Base-by-base conservation (phyloP, 1,139 yeast species). In the Candida sp. region DNA sequence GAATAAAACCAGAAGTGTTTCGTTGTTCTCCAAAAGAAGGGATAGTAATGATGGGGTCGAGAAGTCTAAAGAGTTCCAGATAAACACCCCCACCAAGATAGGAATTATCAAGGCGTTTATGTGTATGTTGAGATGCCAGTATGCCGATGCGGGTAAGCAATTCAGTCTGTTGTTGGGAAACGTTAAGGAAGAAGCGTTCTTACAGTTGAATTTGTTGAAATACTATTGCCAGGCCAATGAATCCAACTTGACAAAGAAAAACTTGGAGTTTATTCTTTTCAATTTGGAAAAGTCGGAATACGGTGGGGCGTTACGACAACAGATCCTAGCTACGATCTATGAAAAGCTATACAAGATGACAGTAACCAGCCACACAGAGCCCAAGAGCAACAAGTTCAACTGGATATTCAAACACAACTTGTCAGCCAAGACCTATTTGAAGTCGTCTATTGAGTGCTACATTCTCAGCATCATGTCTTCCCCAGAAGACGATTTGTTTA, bases 101-200 rank as follows among this genome's bases (percentile, higher is more conserved):
- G 38, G 42, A 12, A 39, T 53, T 11, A 46, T 56, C 7, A 48
- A 44, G 35, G 58, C 55, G 3, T 54, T 48, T 26, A 48, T 56
- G 34, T 47, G 53, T 23, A 49, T 56, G 58, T 49, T 54, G 12
- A 50, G 57, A 22, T 48, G 50, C 17, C 46, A 56, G 40, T 56
- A 54, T 31, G 31, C 37, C 7, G 52, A 50, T 17, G 57, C 58
- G 9, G 34, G 12, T 9, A 41, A 38, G 7, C 32, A 42, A 17
- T 54, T 55, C 11, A 26, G 31, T 40, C 44, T 34, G 31, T 44
- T 46, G 1, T 46, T 46, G 17, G 32, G 17, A 33, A 41, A 46
- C 17, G 46, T 26, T 5, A 46, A 46, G 22, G 30, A 37, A n/a
- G 41, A 39, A n/a, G n/a, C 32, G 7, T 31, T 42, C 28, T 27